Evolutionary conservation across 331 rosid species (phyloP), one percentile per base, ranked within the genome.

Genomic region (Acacia pycnantha): DNA sequence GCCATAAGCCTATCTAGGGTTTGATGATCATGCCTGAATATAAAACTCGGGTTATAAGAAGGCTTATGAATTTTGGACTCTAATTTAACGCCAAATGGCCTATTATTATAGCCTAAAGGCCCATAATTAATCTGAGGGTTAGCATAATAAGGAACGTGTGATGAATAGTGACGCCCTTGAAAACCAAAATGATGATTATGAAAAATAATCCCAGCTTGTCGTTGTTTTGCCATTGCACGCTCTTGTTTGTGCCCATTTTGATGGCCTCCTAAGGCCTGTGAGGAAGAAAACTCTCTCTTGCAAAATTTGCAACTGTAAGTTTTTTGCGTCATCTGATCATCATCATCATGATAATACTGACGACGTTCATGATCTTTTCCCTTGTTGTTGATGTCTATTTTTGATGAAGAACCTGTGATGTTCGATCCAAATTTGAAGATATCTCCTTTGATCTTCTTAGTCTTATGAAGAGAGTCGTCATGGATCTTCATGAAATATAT

Each of bases 261-360:
- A 31, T 92, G 98, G 1, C 98, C 97, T 31, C 98, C 98, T n/a
- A 94, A 59, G 0, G 98, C 98, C 44, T 94, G 98, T 2, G 94
- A 89, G 5, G 97, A 84, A 5, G 91, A 85, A 83, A 94, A 94
- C 29, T 83, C 81, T 46, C 93, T 89, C 84, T 81, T 87, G 67
- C 98, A 94, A 29, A 88, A 94, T 43, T 73, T 88, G 88, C 97
- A 94, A 0, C 89, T 83, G 72, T 84, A 90, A 59, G 64, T 84
- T 84, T 84, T 79, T 83, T 37, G 77, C 8, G 33, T 24, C 0
- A 24, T 43, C 2, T 43, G 14, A 13, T 51, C 22, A 18, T 70
- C 33, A 11, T 70, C 19, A n/a, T 41, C 1, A 70, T 41, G 16
- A 65, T 21, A 5, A 69, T 40, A n/a, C n/a, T n/a, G 33, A 31